A percentile compares a stretch with the other conserved stretches of the same genome.
Conservation (phyloP, 2,329 filamentous ascomycete species). For the Penicillium paneum region DNA sequence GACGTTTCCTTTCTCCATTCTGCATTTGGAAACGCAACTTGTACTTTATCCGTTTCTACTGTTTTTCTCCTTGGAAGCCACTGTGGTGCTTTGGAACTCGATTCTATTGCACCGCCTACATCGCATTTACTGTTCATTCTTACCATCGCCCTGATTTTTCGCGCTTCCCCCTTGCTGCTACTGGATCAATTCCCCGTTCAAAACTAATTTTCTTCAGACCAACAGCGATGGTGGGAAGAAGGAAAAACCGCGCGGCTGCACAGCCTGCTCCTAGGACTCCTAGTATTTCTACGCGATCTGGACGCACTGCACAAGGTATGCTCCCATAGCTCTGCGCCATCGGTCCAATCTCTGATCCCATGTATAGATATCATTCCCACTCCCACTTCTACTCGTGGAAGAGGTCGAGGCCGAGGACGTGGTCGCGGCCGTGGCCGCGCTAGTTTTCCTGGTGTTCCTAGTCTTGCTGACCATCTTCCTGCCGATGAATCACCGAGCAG, state of each 20-base stretch:
- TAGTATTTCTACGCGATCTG: slow-evolving; percentile 17
- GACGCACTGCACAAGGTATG: slow-evolving; percentile 27
- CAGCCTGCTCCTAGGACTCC: slow-evolving; percentile 20
- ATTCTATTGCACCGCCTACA: not conserved
- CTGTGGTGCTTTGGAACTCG: not conserved
- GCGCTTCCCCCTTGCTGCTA: not conserved
- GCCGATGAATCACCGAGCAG: not conserved
- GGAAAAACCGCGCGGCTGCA: slow-evolving; percentile 32
- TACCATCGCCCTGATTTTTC: not conserved
- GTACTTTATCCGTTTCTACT: not conserved
- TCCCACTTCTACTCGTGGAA: slow-evolving; percentile 11
- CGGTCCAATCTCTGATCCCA: slow-evolving; percentile 10
- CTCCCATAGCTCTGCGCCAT: not conserved
- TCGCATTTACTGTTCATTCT: not conserved
- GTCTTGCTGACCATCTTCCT: not conserved
- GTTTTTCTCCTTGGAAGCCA: not conserved
- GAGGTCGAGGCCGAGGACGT: slow-evolving; percentile 18
- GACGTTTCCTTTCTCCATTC: slow-evolving; percentile 2
- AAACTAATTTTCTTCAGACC: slow-evolving; percentile 11
- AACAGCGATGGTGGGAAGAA: slow-evolving; percentile 38
- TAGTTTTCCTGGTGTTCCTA: slow-evolving; percentile 8
- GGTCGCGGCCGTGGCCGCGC: slow-evolving; percentile 17
- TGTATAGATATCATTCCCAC: slow-evolving; percentile 16
- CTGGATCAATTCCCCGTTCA: slow-evolving; percentile 2
- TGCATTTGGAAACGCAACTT: slow-evolving; percentile 1